These are phyloP conservation scores for Escovopsis weberi DNA, from an alignment of 2,329 filamentous ascomycete genomes.

Conservation along the genomic window DNA sequence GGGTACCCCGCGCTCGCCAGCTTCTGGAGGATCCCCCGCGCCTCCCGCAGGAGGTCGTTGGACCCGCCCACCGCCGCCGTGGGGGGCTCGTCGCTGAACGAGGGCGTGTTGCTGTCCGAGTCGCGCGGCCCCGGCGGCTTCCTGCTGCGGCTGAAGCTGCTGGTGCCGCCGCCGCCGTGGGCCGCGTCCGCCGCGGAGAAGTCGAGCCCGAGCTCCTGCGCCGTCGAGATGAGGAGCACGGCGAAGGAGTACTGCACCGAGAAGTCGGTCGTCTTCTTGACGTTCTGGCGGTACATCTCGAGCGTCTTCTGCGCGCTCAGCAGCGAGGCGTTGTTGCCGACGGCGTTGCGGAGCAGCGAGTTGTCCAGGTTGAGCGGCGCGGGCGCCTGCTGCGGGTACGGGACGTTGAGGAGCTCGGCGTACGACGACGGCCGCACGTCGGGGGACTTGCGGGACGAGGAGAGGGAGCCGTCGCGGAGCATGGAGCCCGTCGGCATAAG, in stretches of 20 bases:
- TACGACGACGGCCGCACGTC: slow-evolving; percentile 39
- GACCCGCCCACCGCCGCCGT: slow-evolving; percentile 31
- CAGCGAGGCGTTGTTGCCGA: slow-evolving; percentile 83
- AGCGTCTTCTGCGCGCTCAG: slow-evolving; percentile 86
- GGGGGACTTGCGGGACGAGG: slow-evolving; percentile 37
- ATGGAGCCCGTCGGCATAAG: slow-evolving; percentile 27
- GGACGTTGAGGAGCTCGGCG: slow-evolving; percentile 47
- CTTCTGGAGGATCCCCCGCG: slow-evolving; percentile 74
- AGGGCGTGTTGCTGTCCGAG: slow-evolving; percentile 26
- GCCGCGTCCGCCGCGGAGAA: slow-evolving; percentile 26
- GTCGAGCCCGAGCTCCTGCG: slow-evolving; percentile 58
- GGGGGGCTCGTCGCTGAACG: slow-evolving; percentile 19
- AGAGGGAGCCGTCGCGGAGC: slow-evolving; percentile 31
- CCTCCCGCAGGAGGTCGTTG: slow-evolving; percentile 66
- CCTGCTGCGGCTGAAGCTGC: slow-evolving; percentile 3
- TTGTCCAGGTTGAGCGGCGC: slow-evolving; percentile 64
- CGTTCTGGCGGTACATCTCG: slow-evolving; percentile 93
- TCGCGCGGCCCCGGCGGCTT: slow-evolving; percentile 31
- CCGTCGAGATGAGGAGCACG: slow-evolving; percentile 80
- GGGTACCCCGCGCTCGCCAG: slow-evolving; percentile 81
- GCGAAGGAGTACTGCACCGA: slow-evolving; percentile 94
- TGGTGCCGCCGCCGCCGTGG: slow-evolving; percentile 24
- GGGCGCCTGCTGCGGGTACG: slow-evolving; percentile 65
- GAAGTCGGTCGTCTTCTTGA: slow-evolving; percentile 89
- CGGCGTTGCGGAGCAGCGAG: slow-evolving; percentile 57